Conservation (phyloP, 129 eudicot species). For the Flaveria trinervia region DNA sequence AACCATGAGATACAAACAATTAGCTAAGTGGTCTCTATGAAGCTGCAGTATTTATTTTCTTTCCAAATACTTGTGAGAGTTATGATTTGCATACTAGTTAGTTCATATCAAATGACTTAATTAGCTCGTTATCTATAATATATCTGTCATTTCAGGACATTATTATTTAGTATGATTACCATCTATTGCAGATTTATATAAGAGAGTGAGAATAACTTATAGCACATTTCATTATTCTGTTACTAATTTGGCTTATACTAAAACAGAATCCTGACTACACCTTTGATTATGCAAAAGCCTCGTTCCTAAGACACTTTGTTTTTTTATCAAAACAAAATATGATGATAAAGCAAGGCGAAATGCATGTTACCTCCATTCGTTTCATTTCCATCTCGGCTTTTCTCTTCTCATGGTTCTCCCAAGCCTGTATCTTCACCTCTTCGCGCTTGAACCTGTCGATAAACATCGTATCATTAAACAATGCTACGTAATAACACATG, state of each 20-base stretch:
- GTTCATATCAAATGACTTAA: background rate
- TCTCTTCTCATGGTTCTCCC: constrained; percentile 96
- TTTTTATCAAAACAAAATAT: background rate
- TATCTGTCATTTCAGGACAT: too few relatives aligned
- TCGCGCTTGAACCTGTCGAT: constrained; percentile 70
- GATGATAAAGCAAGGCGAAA: background rate
- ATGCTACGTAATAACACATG: background rate
- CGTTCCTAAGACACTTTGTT: background rate
- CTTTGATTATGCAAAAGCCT: background rate
- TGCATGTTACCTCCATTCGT: constrained; percentile 69
- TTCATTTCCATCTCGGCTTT: constrained; percentile 94
- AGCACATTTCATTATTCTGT: too few relatives aligned
- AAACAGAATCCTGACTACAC: background rate
- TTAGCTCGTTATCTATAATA: too few relatives aligned
- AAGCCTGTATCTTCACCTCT: constrained; percentile 94
- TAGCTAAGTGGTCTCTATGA: background rate
- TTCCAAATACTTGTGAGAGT: too few relatives aligned
- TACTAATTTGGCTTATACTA: background rate
- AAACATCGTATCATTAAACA: background rate
- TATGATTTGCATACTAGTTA: too few relatives aligned
- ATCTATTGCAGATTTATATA: too few relatives aligned
- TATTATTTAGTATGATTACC: too few relatives aligned
- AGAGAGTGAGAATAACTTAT: too few relatives aligned
- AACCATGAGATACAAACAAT: background rate
- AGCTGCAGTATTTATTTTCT: background rate